phyloP scores from a whole-genome alignment of 306 rosid genomes.

The Adenanthera pavonina region DNA sequence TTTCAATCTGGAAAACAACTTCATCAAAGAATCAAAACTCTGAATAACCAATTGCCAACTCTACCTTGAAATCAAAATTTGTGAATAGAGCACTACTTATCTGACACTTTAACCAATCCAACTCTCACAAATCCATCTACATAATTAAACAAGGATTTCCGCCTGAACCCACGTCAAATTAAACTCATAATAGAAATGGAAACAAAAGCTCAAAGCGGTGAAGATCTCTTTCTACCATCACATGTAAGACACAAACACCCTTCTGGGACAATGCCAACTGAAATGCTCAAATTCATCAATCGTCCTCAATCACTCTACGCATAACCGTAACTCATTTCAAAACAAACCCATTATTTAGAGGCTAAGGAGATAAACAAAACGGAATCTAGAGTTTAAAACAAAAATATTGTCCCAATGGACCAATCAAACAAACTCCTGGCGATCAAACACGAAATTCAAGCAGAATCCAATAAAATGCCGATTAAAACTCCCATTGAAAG shows the following conservation, averaged over 20 bases:
- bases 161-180: not conserved
- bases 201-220: not conserved
- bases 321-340: not conserved
- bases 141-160: not conserved
- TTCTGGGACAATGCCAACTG: not conserved
- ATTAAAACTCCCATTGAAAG: conserved; percentile 4
- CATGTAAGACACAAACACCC: not conserved
- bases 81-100: not conserved
- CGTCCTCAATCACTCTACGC: not conserved
- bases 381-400: not conserved
- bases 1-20: not conserved
- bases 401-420: not conserved
- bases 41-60: not conserved
- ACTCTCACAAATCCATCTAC: not conserved
- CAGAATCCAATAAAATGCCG: not conserved
- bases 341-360: not conserved
- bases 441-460: not conserved
- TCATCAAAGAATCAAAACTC: not conserved
- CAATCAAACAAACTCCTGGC: not conserved
- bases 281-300: not conserved
- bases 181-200: not conserved
- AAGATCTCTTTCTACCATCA: not conserved
- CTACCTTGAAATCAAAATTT: not conserved
- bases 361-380: not conserved
- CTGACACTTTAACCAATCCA: not conserved